Base-by-base conservation (phyloP, 2,329 filamentous ascomycete genomes). In the Alternaria conjuncta region DNA sequence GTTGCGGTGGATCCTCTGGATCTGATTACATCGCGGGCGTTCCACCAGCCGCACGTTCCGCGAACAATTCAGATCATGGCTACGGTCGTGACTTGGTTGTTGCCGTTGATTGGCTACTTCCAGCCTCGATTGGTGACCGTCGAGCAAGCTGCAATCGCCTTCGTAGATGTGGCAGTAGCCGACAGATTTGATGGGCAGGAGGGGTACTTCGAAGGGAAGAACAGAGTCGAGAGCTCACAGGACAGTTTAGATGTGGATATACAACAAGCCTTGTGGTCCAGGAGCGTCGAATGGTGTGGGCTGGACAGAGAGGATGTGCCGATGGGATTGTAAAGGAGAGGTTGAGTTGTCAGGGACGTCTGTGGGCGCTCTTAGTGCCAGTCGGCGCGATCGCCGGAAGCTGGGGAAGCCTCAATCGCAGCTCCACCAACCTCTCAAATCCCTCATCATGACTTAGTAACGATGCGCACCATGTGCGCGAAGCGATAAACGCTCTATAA, bases 1-100 rank as follows among this genome's bases (percentile, higher is more conserved):
- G 57, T 77, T 8, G 76, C 78, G 7, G 73, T 81, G 54, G 78
- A 82, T 51, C 78, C 79, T 0, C 78, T 78, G n/a, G 68, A 59
- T 56, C 66, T 71, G 11, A 47, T 66, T n/a, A 69, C 83, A 65
- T 83, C 81, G 9, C 76, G 80, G 20, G 76, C 77, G 4, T 72
- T 83, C 50, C 62, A 64, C 5, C 74, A 57, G 11, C 6, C 67
- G 11, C 80, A 82, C 55, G 79, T 78, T 0, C 78, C 80, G 3
- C 30, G 20, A 4, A 47, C 63, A 13, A 53, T 79, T 30, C 60
- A 49, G 18, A 65, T 70, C 30, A 30, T 79, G 44, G 71, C 79
- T 51, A 71, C 47, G 21, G 67, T 76, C 20, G 55, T 77, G 6
- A 69, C 72, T 57, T 70, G 57, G 54, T 71, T 81, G 13, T 56